Evolutionary conservation across 2,329 filamentous ascomycete species (phyloP).

Genomic region (Ramichloridium luteum): DNA sequence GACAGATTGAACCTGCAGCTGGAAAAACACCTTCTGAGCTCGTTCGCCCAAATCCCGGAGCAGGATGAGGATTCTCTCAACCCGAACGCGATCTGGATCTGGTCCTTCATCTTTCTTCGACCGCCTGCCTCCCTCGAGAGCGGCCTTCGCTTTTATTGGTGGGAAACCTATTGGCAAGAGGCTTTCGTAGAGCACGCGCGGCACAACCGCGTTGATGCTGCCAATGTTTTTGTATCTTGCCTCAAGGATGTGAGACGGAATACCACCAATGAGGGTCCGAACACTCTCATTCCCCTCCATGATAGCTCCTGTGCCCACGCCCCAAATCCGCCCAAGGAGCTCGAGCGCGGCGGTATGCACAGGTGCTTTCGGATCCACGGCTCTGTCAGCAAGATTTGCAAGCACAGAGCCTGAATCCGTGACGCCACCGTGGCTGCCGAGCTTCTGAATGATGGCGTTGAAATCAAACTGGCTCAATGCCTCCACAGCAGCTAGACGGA

Average conservation of each 20-base stretch:
- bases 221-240: conserved; percentile 81
- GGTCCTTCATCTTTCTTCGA: conserved; percentile 34
- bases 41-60: conserved; percentile 64
- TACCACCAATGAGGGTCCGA: conserved; percentile 60
- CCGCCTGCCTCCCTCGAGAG: conserved; percentile 41
- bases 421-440: conserved; percentile 65
- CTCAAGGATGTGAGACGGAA: conserved; percentile 75
- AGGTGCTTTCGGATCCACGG: conserved; percentile 69
- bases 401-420: conserved; percentile 67
- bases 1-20: conserved; percentile 66
- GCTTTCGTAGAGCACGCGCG: conserved; percentile 74
- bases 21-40: conserved; percentile 79
- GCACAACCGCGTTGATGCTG: conserved; percentile 73
- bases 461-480: conserved; percentile 72
- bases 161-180: conserved; percentile 86
- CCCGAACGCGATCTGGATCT: conserved; percentile 60
- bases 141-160: conserved; percentile 44
- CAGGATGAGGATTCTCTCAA: conserved; percentile 72
- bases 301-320: conserved; percentile 80
- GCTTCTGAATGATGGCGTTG: conserved; percentile 65
- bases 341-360: conserved; percentile 82
- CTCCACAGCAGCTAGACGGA: conserved; percentile 78
- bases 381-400: conserved; percentile 70
- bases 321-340: conserved; percentile 77
- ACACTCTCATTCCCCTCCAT: conserved; percentile 69